Base-by-base conservation (phyloP, 306 rosid species). In the Gastrolobium villosum region DNA sequence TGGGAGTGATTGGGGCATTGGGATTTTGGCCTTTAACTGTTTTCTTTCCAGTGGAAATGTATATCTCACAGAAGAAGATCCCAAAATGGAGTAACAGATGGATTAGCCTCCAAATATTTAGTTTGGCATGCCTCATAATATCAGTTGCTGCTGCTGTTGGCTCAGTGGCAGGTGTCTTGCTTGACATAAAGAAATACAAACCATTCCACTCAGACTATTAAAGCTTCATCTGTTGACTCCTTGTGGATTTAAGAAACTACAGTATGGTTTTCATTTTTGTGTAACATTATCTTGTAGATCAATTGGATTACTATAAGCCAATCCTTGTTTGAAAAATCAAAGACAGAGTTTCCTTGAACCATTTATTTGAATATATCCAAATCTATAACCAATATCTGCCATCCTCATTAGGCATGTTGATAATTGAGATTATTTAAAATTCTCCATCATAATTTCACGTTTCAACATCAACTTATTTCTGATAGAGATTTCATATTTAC, bases 11-110 rank as follows among this genome's bases (percentile, higher is more conserved):
- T 30, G 98, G 98, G 5, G 94, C 98, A 30, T 41, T 91, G 62
- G 93, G 93, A 26, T 91, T 91, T 79, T 93, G 96, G 96, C 98
- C 98, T 14, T 81, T 90, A 14, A 89, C 92, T 0, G 96, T 92
- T 1, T 88, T 87, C 75, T 88, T 92, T 74, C 97, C 97, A 0
- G 90, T 93, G 75, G 87, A 85, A 83, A 93, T 93, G 97, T 89
- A 93, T 61, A 87, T 91, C 31, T 65, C 77, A 6, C 93, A 91
- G 81, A 93, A 78, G 94, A 91, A 63, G 63, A 86, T 93, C 28
- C 86, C 86, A 13, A 93, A 82, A 54, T 93, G 98, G 98, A 89
- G 92, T 86, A 78, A 79, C 43, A 87, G 57, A 83, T 93, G 97
- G 98, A 35, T 91, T 8, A 63, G 85, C 50, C 87, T 93, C 31